phyloP scores from a whole-genome alignment of 1,139 yeast genomes.

The Hyphopichia pseudoburtonii region DNA sequence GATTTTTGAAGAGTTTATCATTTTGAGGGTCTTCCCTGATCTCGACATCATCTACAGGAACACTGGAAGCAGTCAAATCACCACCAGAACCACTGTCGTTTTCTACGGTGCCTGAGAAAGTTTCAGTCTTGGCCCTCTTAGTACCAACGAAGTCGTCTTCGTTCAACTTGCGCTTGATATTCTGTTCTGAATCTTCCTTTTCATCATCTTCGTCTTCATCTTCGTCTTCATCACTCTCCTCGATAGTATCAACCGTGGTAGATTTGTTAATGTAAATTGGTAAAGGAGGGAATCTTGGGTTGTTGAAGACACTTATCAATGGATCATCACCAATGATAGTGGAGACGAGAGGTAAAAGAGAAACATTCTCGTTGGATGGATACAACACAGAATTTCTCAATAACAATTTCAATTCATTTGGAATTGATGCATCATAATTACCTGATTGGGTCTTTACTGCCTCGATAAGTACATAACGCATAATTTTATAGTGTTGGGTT shows the following conservation, averaged over 20 bases:
- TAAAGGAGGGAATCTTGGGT: constrained; percentile 77
- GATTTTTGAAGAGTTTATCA: constrained; percentile 5
- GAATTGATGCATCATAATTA: constrained; percentile 24
- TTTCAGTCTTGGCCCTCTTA: not conserved
- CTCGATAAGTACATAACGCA: constrained; percentile 55
- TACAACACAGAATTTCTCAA: constrained; percentile 56
- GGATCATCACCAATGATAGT: constrained; percentile 44
- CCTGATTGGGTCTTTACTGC: constrained; percentile 33
- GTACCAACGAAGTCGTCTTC: constrained; percentile 2
- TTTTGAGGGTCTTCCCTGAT: constrained; percentile 2
- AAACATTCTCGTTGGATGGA: constrained; percentile 64
- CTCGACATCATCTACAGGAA: constrained; percentile 2
- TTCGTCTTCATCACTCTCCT: constrained; percentile 15
- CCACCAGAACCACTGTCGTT: not conserved
- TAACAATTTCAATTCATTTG: constrained; percentile 35
- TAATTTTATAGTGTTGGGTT: constrained; percentile 61
- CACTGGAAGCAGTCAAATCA: not conserved
- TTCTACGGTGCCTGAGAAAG: not conserved
- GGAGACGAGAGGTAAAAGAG: constrained; percentile 72
- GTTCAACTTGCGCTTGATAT: not conserved
- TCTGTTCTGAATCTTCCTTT: constrained; percentile 12
- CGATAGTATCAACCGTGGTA: constrained; percentile 4
- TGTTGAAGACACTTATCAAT: constrained; percentile 55
- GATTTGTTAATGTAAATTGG: constrained; percentile 33
- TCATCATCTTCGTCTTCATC: constrained; percentile 18